Evolutionary conservation across 495 filamentous ascomycete genomes (phyloP), one percentile per base, ranked within the genome.

Genomic region (Terfezia boudieri): DNA sequence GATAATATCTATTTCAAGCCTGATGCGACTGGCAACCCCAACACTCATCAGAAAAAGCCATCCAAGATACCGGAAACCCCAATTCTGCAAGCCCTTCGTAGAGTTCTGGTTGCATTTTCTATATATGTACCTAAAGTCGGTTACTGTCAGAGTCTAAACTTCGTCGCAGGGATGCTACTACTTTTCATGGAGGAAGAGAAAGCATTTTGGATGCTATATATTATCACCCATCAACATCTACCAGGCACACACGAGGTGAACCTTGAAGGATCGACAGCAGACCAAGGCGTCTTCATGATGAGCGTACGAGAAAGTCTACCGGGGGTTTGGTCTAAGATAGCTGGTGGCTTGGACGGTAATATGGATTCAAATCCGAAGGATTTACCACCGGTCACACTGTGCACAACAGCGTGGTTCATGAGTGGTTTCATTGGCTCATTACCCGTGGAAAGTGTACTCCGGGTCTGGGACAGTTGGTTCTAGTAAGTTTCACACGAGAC

Each of bases 361-460:
- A 62, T 67, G 56, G 67, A 72, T 20, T 67, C 74, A 16, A 74
- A 69, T 20, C 71, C 74, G 37, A 70, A 69, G 57, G 73, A 75
- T 2, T 71, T 94, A 8, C 90, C 90, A 0, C 84, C 90, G 10
- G 87, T 98, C 60, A 88, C 86, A 9, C 75, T 98, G 2, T 89
- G 87, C 57, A 81, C 88, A 61, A 94, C 88, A 1, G 81, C 86
- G n/a, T 98, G 90, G 90, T 92, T 98, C 67, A 98, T 98, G 90
- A 86, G 81, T 14, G 80, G 87, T 49, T 95, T 90, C 67, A 89
- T 95, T 65, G 86, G 88, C 37, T 93, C 81, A 1, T 67, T 98
- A 32, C 90, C 90, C 16, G 83, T 92, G 59, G 90, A 98, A 65
- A 82, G 82, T 41, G 84, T 84, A 0, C 71, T 95, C 12, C 81